phyloP scores from a whole-genome alignment of 2,329 filamentous ascomycete species.

The Stachybotrys chlorohalonatus region DNA sequence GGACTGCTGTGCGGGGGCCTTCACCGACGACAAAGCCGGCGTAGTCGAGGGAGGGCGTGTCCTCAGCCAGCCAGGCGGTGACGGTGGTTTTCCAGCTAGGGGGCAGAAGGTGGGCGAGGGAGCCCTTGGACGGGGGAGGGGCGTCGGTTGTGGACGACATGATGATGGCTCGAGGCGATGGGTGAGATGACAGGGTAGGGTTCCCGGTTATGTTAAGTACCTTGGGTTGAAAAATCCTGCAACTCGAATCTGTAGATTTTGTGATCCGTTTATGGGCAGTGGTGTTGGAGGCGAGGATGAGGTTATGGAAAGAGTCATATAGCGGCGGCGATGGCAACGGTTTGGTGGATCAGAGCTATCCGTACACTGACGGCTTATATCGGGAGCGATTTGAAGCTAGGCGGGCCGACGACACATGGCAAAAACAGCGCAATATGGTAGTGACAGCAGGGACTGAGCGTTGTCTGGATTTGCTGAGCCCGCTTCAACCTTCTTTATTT shows the following conservation, averaged over 20 bases:
- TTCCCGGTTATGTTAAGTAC: too few relatives aligned
- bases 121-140: conserved; percentile 23
- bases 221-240: too few relatives aligned
- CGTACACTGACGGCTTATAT: neutral
- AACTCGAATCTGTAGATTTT: too few relatives aligned
- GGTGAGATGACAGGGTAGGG: neutral
- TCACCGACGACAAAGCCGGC: conserved; percentile 93
- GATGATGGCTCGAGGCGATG: neutral
- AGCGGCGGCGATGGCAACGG: neutral
- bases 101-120: conserved; percentile 64
- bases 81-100: conserved; percentile 76
- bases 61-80: conserved; percentile 83
- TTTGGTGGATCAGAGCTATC: neutral
- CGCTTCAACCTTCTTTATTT: too few relatives aligned
- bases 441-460: too few relatives aligned
- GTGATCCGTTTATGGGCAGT: too few relatives aligned
- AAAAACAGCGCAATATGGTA: neutral
- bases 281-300: too few relatives aligned
- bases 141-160: neutral
- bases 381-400: neutral
- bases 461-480: too few relatives aligned
- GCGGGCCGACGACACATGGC: neutral
- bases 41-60: conserved; percentile 94
- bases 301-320: neutral
- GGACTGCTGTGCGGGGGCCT: conserved; percentile 49